These are phyloP conservation scores for Alternaria burnsii DNA, from an alignment of 2,329 filamentous ascomycete genomes.

Conservation along the genomic window DNA sequence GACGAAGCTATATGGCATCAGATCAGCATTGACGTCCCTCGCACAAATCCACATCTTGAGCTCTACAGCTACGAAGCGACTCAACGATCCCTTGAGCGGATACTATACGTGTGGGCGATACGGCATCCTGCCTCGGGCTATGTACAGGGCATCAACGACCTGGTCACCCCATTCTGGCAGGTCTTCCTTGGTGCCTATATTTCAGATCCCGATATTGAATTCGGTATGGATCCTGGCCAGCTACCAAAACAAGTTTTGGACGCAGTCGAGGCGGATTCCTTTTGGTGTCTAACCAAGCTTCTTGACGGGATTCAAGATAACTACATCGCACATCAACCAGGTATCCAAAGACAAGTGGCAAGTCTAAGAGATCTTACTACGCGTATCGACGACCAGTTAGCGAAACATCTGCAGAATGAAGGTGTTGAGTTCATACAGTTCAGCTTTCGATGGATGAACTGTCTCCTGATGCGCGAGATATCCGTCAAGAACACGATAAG, in stretches of 20 bases:
- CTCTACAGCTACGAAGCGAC: slow-evolving; percentile 96
- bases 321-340: slow-evolving; percentile 96
- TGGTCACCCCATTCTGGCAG: slow-evolving; percentile 98
- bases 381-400: slow-evolving; percentile 83
- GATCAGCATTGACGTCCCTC: slow-evolving; percentile 96
- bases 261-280: slow-evolving; percentile 95
- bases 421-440: slow-evolving; percentile 99
- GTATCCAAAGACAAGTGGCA: slow-evolving; percentile 92
- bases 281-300: slow-evolving; percentile 97
- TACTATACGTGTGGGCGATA: slow-evolving; percentile 97
- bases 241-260: slow-evolving; percentile 89
- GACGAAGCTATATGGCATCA: slow-evolving; percentile 99
- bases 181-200: slow-evolving; percentile 96
- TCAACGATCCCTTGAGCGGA: slow-evolving; percentile 90
- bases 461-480: slow-evolving; percentile 95
- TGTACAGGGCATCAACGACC: slow-evolving; percentile 97
- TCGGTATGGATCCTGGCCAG: slow-evolving; percentile 96
- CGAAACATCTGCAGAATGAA: slow-evolving; percentile 88
- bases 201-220: slow-evolving; percentile 89
- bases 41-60: slow-evolving; percentile 94
- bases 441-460: slow-evolving; percentile 99
- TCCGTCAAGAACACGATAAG: slow-evolving; percentile 95
- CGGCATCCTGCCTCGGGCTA: slow-evolving; percentile 97
- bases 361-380: slow-evolving; percentile 89
- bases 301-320: slow-evolving; percentile 99